Percentiles rank a stretch among this genome's conserved stretches.
These are phyloP conservation scores for Debaryomyces robertsiae DNA, from an alignment of 1,139 yeast genomes.

Conservation along the genomic window DNA sequence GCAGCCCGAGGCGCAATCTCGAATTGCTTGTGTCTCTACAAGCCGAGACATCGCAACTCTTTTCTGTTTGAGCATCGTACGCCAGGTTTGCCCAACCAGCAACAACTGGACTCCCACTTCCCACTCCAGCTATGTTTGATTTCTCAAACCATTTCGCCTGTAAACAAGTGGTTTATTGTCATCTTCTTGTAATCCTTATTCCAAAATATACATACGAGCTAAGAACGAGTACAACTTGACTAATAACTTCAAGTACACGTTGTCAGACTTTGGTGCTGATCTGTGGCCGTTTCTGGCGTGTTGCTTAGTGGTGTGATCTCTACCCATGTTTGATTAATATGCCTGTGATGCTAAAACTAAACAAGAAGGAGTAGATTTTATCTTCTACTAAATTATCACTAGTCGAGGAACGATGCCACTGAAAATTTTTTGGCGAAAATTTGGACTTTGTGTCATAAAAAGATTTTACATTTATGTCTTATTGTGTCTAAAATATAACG, in stretches of 20 bases:
- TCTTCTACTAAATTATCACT: not conserved
- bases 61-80: too few relatives aligned
- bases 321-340: conserved; percentile 71
- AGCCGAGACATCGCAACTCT: conserved; percentile 12
- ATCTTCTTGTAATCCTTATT: conserved; percentile 15
- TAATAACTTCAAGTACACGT: conserved; percentile 96
- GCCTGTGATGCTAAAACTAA: conserved; percentile 12
- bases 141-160: not conserved
- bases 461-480: not conserved
- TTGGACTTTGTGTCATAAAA: not conserved
- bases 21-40: conserved; percentile 22
- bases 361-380: conserved; percentile 13
- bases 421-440: conserved; percentile 7
- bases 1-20: conserved; percentile 4
- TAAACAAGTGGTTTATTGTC: conserved; percentile 9
- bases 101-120: not conserved
- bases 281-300: conserved; percentile 97
- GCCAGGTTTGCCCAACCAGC: too few relatives aligned
- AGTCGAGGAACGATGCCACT: conserved; percentile 6
- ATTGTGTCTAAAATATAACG: not conserved
- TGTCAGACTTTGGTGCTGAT: conserved; percentile 98
- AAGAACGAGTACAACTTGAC: conserved; percentile 98
- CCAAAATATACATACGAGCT: conserved; percentile 80
- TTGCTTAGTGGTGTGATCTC: conserved; percentile 95
- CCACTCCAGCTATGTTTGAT: conserved; percentile 1